Evolutionary conservation across 2,329 filamentous ascomycete species (phyloP), one percentile per base, ranked within the genome.

Genomic region (Septoria petroselini): DNA sequence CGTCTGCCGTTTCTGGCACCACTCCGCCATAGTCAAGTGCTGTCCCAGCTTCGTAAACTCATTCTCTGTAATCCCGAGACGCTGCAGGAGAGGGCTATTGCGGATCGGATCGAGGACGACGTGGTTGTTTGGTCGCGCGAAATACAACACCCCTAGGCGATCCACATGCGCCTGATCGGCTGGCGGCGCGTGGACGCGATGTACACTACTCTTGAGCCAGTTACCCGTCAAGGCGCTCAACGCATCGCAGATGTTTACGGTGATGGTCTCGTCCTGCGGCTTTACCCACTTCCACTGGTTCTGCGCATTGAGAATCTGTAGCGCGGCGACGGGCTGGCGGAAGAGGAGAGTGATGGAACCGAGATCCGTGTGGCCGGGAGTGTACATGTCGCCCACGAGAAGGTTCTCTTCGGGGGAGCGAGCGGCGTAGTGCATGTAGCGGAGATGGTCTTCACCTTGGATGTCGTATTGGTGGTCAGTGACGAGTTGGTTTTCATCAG

Each of bases 401-500:
- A 33, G 17, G 42, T 62, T 51, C 18, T 61, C 57, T 18, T 58
- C 53, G 1, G 52, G 48, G 2, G 54, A 49, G 15, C 63, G 62
- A 29, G 59, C 52, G 30, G 55, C 44, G 54, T 63, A 63, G 31
- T 58, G 57, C 59, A 62, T 60, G 41, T 62, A 62, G 9, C 82
- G 74, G n/a, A 83, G 70, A 50, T 83, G 80, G 18, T 80, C 78
- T 53, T 83, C 80, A 14, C 77, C 74, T 29, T 76, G 74, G 11
- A 73, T 69, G 1, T 81, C 75, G 63, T 82, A 85, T n/a, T 70
- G 70, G 61, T 84, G 82, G 12, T 78, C 67, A 17, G 72, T 68
- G 58, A 79, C 71, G 27, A 84, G 70, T 49, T 76, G 73, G 1
- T 81, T 73, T 61, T 83, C 79, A 29, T 80, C 74, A 0, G 78